These are phyloP conservation scores for Penicillium daleae DNA, from an alignment of 495 filamentous ascomycete species.

Conservation along the genomic window DNA sequence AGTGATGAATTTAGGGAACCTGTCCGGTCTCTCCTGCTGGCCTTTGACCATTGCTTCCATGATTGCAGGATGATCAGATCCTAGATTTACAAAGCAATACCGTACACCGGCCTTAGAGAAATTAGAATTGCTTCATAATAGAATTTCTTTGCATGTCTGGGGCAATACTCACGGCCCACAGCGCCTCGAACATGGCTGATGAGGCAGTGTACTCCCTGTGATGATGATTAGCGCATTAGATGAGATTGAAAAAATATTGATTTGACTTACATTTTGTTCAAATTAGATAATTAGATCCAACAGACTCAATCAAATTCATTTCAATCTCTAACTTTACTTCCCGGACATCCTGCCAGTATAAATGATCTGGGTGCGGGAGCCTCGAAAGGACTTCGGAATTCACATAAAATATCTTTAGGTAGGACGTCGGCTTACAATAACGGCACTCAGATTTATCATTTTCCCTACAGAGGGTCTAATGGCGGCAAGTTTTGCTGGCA, in stretches of 20 bases:
- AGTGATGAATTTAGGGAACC: not conserved
- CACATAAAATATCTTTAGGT: not conserved
- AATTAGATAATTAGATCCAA: not conserved
- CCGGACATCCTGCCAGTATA: not conserved
- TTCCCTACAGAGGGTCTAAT: not conserved
- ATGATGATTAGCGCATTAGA: not conserved
- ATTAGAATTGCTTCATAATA: not conserved
- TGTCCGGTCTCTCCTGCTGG: not conserved
- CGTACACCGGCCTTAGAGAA: not conserved
- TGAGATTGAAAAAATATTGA: not conserved
- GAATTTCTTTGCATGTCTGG: not conserved
- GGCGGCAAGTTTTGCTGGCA: not conserved
- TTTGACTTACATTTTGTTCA: not conserved
- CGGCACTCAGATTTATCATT: not conserved
- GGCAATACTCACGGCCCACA: not conserved
- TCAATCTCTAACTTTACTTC: no score
- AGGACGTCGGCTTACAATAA: not conserved
- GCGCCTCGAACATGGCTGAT: not conserved
- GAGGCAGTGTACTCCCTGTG: not conserved
- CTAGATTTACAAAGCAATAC: not conserved
- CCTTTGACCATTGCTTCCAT: not conserved
- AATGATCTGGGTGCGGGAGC: not conserved
- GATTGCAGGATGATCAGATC: not conserved
- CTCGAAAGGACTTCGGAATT: not conserved
- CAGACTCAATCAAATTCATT: not conserved